phyloP scores from a whole-genome alignment of 257 asterid genomes.

The Gentiana straminea region DNA sequence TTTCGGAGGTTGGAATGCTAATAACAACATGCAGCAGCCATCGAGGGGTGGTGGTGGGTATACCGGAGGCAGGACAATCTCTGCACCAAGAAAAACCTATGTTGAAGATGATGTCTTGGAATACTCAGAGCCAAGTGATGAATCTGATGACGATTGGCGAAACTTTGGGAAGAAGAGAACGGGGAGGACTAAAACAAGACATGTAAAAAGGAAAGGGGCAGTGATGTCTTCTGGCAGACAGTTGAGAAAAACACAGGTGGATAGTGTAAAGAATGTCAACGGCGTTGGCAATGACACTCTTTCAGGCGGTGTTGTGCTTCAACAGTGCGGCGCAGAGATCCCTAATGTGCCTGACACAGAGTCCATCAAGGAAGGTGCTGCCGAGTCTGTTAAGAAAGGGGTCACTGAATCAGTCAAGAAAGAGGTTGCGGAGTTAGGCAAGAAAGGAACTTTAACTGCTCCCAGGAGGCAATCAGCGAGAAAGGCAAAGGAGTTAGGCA shows the following conservation, averaged over 20 bases:
- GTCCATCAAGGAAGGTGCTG: conserved; percentile 25
- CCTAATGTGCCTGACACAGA: conserved; percentile 30
- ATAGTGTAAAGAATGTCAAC: conserved; percentile 41
- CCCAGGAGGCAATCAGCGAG: conserved; percentile 64
- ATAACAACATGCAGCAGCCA: conserved; percentile 10
- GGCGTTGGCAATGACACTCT: conserved; percentile 9
- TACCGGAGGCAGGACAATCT: conserved; percentile 19
- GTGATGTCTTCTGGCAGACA: conserved; percentile 21
- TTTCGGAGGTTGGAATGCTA: conserved; percentile 17
- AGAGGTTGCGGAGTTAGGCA: conserved; percentile 39
- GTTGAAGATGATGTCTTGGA: neutral
- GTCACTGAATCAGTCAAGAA: conserved; percentile 41
- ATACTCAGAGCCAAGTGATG: no score
- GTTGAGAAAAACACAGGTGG: conserved; percentile 33
- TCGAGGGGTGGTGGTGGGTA: conserved; percentile 12
- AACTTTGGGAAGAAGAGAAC: conserved; percentile 32
- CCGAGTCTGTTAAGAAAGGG: neutral
- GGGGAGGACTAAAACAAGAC: conserved; percentile 19
- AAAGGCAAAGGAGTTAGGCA: conserved; percentile 60
- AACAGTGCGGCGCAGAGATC: conserved; percentile 33
- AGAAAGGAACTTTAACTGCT: conserved; percentile 28
- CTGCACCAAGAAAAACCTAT: no score
- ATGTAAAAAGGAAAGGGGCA: conserved; percentile 11
- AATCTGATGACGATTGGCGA: neutral
- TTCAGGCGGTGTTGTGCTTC: conserved; percentile 31